Evolutionary conservation across 345 rosid genomes (phyloP).

Genomic region (Eucalyptus paniculata): DNA sequence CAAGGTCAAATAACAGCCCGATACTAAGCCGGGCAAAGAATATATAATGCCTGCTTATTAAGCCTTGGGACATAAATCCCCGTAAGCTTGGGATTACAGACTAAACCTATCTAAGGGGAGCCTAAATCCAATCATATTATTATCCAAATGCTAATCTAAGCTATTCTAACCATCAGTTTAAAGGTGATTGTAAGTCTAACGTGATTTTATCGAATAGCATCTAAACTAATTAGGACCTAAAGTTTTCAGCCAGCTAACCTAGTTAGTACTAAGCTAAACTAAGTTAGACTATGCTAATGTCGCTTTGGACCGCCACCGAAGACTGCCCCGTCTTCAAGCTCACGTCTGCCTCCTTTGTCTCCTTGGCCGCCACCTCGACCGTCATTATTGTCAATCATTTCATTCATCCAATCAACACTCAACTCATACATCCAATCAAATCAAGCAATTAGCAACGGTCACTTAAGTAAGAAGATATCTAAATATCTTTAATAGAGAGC

Average conservation of each 20-base stretch:
- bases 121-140: not conserved
- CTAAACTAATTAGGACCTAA: not conserved
- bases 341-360: not conserved
- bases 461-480: not conserved
- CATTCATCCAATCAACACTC: not conserved
- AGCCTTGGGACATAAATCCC: not conserved
- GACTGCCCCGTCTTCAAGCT: not conserved
- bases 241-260: not conserved
- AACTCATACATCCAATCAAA: not conserved
- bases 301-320: not conserved
- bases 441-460: not conserved
- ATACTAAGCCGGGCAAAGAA: not conserved
- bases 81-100: not conserved
- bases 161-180: no score
- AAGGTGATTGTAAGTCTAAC: not conserved
- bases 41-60: not conserved
- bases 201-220: not conserved
- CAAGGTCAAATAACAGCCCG: not conserved
- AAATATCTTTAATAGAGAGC: not conserved
- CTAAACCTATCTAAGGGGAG: not conserved
- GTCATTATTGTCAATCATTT: not conserved
- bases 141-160: not conserved
- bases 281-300: not conserved
- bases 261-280: not conserved
- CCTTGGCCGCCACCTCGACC: not conserved